These are phyloP conservation scores for Saccharomycopsis schoenii DNA, from an alignment of 805 yeast genomes.

Conservation along the genomic window DNA sequence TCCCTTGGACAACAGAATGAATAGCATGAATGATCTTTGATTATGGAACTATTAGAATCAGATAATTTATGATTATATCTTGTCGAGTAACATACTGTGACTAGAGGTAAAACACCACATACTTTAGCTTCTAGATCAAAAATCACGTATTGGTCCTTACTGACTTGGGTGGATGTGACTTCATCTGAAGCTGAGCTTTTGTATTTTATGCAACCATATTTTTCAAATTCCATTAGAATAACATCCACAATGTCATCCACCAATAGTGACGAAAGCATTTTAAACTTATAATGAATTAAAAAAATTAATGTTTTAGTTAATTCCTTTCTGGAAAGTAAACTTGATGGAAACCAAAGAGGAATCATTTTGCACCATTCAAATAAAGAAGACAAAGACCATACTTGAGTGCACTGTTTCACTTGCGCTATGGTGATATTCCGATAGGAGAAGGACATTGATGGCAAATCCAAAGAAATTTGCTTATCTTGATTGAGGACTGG, in stretches of 20 bases:
- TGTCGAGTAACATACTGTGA: conserved; percentile 26
- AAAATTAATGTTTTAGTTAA: conserved; percentile 43
- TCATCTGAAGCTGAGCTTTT: conserved; percentile 18
- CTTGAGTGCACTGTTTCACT: conserved; percentile 35
- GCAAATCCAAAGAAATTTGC: conserved; percentile 29
- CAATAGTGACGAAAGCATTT: conserved; percentile 40
- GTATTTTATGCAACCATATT: conserved; percentile 34
- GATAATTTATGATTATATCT: conserved; percentile 10
- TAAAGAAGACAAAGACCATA: conserved; percentile 39
- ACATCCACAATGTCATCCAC: conserved; percentile 42
- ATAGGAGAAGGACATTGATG: conserved; percentile 48
- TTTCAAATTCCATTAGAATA: conserved; percentile 34
- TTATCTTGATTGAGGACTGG: background rate
- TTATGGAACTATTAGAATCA: conserved; percentile 8
- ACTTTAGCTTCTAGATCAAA: conserved; percentile 25
- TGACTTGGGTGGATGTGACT: background rate
- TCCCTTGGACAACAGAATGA: conserved; percentile 17
- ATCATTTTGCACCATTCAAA: conserved; percentile 47
- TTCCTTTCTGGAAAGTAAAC: conserved; percentile 38
- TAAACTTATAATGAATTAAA: conserved; percentile 40
- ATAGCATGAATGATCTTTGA: conserved; percentile 11
- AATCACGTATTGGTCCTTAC: conserved; percentile 3
- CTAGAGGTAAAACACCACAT: conserved; percentile 28
- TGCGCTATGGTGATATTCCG: conserved; percentile 39
- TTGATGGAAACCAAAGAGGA: conserved; percentile 44